A percentile compares a stretch with the other conserved stretches of the same genome.
Evolutionary conservation across 2,329 filamentous ascomycete species (phyloP).

Genomic region (Gaeumannomyces tritici): DNA sequence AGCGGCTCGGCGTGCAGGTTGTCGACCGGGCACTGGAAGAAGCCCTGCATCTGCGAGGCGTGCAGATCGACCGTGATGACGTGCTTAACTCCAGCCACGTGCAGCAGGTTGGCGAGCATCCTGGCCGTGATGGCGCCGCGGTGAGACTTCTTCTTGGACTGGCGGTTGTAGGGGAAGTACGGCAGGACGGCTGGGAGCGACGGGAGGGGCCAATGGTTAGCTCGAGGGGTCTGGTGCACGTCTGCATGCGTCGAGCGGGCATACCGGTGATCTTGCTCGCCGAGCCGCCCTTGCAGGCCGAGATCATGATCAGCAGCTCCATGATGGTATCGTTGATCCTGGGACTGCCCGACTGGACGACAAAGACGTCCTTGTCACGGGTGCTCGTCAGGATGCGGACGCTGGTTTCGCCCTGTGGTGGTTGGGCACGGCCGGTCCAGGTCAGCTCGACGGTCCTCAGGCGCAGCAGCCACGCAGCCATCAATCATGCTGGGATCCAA

Average conservation of each 20-base stretch:
- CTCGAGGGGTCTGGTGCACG: too few relatives aligned
- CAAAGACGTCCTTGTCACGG: slow-evolving; percentile 97
- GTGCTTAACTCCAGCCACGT: slow-evolving; percentile 91
- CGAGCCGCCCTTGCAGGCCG: slow-evolving; percentile 94
- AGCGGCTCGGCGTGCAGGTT: slow-evolving; percentile 94
- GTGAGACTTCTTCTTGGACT: slow-evolving; percentile 98
- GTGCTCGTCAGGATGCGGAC: slow-evolving; percentile 66
- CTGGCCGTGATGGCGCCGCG: slow-evolving; percentile 91
- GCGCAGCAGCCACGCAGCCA: background rate
- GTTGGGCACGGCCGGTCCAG: slow-evolving; percentile 15
- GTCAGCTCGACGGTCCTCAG: slow-evolving; percentile 13
- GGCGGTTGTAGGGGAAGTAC: slow-evolving; percentile 98
- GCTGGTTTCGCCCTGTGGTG: slow-evolving; percentile 53
- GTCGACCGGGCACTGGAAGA: slow-evolving; percentile 96
- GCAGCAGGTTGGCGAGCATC: slow-evolving; percentile 91
- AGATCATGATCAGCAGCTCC: slow-evolving; percentile 99
- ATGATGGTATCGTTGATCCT: slow-evolving; percentile 98
- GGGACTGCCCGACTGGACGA: slow-evolving; percentile 91
- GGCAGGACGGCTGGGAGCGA: slow-evolving; percentile 61
- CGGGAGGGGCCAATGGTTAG: background rate
- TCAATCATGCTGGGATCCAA: background rate
- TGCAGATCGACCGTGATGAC: slow-evolving; percentile 96
- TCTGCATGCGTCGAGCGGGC: slow-evolving; percentile 15
- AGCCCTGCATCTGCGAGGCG: slow-evolving; percentile 97
- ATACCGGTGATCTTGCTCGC: slow-evolving; percentile 92